These are phyloP conservation scores for Boletus vermiculosoides DNA, from an alignment of 768 basidiomycete genomes.

Conservation along the genomic window DNA sequence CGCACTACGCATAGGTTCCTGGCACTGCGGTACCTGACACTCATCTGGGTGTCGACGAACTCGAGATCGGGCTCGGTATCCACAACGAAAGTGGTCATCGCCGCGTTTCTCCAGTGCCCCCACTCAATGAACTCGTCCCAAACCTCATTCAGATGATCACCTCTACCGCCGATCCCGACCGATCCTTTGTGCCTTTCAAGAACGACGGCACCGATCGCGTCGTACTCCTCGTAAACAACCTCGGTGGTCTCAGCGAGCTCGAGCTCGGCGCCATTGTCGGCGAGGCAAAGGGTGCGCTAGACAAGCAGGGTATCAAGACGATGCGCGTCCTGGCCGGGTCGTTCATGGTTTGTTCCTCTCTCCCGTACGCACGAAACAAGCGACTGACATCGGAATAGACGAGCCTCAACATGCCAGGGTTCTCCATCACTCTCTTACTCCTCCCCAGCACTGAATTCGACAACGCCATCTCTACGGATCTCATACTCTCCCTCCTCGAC, in stretches of 20 bases:
- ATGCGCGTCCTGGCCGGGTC: conserved; percentile 72
- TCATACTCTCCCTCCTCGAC: conserved; percentile 69
- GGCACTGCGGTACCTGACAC: conserved; percentile 63
- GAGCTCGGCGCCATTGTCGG: conserved; percentile 70
- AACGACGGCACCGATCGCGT: conserved; percentile 64
- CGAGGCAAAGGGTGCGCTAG: conserved; percentile 57
- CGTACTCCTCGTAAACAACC: conserved; percentile 83
- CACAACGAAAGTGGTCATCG: conserved; percentile 85
- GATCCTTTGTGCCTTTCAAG: conserved; percentile 72
- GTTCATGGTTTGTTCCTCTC: conserved; percentile 65
- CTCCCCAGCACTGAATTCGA: conserved; percentile 52
- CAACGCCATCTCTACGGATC: conserved; percentile 36
- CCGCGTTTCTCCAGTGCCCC: conserved; percentile 68
- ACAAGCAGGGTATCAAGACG: conserved; percentile 53
- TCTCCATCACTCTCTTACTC: conserved; percentile 79
- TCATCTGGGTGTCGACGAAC: conserved; percentile 58
- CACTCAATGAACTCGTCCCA: conserved; percentile 66
- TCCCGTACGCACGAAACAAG: background rate
- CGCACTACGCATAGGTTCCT: conserved; percentile 56
- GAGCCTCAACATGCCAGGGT: conserved; percentile 90
- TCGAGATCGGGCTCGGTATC: conserved; percentile 90
- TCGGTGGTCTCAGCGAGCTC: conserved; percentile 81
- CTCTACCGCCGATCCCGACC: conserved; percentile 71
- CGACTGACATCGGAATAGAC: conserved; percentile 46
- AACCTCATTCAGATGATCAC: conserved; percentile 68